Evolutionary conservation across 306 rosid genomes (phyloP).

Genomic region (Argentina anserina): DNA sequence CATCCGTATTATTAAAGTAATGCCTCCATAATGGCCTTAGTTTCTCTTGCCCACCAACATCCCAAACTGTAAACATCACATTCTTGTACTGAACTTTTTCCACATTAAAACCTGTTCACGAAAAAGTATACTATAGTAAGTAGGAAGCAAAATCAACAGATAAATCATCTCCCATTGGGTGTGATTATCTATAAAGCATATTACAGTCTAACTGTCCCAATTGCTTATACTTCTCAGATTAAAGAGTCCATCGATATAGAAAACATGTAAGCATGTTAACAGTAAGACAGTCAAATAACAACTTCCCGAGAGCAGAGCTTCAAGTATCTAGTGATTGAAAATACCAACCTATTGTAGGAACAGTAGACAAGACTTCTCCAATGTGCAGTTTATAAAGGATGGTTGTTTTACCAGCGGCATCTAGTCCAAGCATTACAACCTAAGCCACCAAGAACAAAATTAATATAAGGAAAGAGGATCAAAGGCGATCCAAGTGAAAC

Average conservation of each 20-base stretch:
- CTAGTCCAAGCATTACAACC: slow-evolving; percentile 98
- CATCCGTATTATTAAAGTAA: slow-evolving; percentile 89
- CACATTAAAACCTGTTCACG: slow-evolving; percentile 79
- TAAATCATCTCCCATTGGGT: background rate
- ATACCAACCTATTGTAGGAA: slow-evolving; percentile 81
- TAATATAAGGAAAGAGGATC: background rate
- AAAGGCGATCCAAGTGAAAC: background rate
- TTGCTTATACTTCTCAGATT: background rate
- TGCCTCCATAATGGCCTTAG: slow-evolving; percentile 98
- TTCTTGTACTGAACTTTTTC: slow-evolving; percentile 98
- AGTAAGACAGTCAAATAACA: background rate
- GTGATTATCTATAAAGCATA: background rate
- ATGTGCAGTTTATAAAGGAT: slow-evolving; percentile 84
- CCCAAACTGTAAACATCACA: slow-evolving; percentile 97
- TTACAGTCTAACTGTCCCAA: background rate
- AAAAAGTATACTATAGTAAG: background rate
- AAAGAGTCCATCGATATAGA: too few species aligned
- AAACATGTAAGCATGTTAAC: background rate
- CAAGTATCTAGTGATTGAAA: background rate
- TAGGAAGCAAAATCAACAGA: background rate
- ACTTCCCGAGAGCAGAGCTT: background rate
- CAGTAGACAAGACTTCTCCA: slow-evolving; percentile 90
- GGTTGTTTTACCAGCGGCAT: slow-evolving; percentile 94
- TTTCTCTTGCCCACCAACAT: slow-evolving; percentile 96
- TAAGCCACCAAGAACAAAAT: slow-evolving; percentile 34